phyloP scores from a whole-genome alignment of 148 eudicot species.

The Camellia sinensis region DNA sequence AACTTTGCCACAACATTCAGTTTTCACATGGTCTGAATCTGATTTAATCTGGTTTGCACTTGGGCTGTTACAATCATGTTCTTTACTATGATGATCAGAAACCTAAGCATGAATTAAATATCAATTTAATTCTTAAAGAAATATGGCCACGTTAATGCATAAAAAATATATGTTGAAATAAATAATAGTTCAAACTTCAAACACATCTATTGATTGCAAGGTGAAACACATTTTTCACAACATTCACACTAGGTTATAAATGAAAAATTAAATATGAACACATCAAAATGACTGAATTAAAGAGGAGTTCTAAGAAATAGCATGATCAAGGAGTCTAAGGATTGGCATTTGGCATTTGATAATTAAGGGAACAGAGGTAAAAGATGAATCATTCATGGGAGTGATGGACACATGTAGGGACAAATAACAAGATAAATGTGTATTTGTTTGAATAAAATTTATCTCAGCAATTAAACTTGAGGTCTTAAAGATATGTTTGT shows the following conservation, averaged over 20 bases:
- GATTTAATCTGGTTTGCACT: conserved; percentile 32
- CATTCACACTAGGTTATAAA: neutral
- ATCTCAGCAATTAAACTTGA: no score
- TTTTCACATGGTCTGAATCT: conserved; percentile 40
- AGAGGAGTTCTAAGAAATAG: neutral
- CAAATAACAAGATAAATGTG: no score
- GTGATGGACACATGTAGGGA: no score
- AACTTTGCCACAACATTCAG: conserved; percentile 39
- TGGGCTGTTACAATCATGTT: conserved; percentile 20
- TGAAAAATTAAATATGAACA: neutral
- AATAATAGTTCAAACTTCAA: neutral
- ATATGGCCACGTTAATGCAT: neutral
- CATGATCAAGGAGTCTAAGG: neutral
- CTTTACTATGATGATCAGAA: conserved; percentile 36
- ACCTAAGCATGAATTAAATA: conserved; percentile 29
- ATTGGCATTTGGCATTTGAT: no score
- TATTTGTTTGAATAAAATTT: no score
- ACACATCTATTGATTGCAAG: neutral
- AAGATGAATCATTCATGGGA: no score
- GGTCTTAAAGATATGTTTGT: no score
- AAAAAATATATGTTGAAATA: neutral
- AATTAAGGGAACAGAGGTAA: no score
- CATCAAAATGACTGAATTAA: neutral
- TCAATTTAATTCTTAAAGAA: conserved; percentile 9
- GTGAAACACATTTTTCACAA: neutral